Base-by-base conservation (phyloP, 495 filamentous ascomycete genomes). In the Penicillium taxi region DNA sequence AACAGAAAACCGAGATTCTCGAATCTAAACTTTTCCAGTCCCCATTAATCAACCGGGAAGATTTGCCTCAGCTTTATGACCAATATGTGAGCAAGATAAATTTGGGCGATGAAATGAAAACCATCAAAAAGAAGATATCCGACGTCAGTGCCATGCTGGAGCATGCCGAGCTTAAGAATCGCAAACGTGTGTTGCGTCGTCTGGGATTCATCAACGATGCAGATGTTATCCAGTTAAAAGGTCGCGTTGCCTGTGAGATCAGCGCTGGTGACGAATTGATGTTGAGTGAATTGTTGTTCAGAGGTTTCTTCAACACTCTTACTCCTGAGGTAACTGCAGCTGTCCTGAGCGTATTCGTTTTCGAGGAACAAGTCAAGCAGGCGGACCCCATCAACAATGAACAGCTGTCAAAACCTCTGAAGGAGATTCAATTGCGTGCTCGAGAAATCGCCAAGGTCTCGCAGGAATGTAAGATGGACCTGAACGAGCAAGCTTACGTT, bases 241-340 rank as follows among this genome's bases (percentile, higher is more conserved):
- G 87, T 5, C 79, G 91, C 21, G 91, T 96, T 5, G 91, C 91
- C 6, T 98, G 91, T 62, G 91, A 96, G 67, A 96, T 98, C 39
- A 90, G 85, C 49, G 91, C 88, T 2, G 81, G 81, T 35, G 88
- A 95, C 45, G 93, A 96, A 51, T 68, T 96, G 17, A 77, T 98
- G 48, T 75, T 98, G 2, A 82, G 81, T 28, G 93, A 98, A 61
- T 67, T 98, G 19, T 73, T 98, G 4, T 96, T 98, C 67, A 93
- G 96, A 59, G 77, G 88, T 36, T 94, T 95, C 71, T 98, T 98
- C 73, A 96, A 96, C 59, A 87, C 94, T 48, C 69, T 96, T 18
- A 79, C 77, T 0, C 87, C 91, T 0, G 90, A 96, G 52, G 70
- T 89, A 52, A 80, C 75, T 45, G 91, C 93, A 2, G 76, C 90